Conservation (phyloP, 2,329 filamentous ascomycete species). For the Fusarium nurragi region DNA sequence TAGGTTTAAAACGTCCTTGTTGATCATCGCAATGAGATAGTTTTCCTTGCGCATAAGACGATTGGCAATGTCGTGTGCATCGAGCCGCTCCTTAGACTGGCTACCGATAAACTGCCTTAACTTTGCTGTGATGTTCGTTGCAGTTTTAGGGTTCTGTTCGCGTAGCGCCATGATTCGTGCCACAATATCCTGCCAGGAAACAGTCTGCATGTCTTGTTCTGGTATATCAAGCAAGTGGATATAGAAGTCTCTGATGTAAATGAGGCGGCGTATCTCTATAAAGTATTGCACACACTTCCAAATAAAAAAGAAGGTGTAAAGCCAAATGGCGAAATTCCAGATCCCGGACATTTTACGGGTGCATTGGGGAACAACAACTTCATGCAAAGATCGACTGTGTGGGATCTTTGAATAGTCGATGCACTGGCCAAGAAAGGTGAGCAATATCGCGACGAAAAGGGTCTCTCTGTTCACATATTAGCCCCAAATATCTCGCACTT, state of each 20-base stretch:
- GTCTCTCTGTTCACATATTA: slow-evolving; percentile 67
- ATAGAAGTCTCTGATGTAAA: slow-evolving; percentile 87
- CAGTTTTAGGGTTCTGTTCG: slow-evolving; percentile 86
- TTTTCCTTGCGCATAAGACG: slow-evolving; percentile 96
- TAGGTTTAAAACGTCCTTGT: slow-evolving; percentile 92
- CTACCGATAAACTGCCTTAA: slow-evolving; percentile 73
- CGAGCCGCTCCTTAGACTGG: slow-evolving; percentile 91
- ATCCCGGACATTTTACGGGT: slow-evolving; percentile 77
- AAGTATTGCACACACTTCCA: slow-evolving; percentile 80
- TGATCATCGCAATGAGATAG: slow-evolving; percentile 95
- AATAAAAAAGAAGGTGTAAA: slow-evolving; percentile 86
- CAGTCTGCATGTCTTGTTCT: slow-evolving; percentile 86
- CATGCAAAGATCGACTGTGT: slow-evolving; percentile 65
- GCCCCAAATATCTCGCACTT: background rate
- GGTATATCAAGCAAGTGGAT: slow-evolving; percentile 83
- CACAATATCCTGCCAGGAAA: slow-evolving; percentile 93
- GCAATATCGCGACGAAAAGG: slow-evolving; percentile 81
- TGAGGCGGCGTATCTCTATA: slow-evolving; percentile 76
- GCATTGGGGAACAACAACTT: slow-evolving; percentile 76
- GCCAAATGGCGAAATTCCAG: slow-evolving; percentile 82
- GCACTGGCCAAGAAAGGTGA: slow-evolving; percentile 86
- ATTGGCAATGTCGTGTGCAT: slow-evolving; percentile 97
- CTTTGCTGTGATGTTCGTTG: slow-evolving; percentile 61
- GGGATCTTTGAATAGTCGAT: slow-evolving; percentile 82
- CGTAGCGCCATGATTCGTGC: slow-evolving; percentile 84